A percentile compares a stretch with the other conserved stretches of the same genome.
These are phyloP conservation scores for Kingdonia uniflora DNA, from an alignment of 164 flowering plant genomes.

Conservation along the genomic window DNA sequence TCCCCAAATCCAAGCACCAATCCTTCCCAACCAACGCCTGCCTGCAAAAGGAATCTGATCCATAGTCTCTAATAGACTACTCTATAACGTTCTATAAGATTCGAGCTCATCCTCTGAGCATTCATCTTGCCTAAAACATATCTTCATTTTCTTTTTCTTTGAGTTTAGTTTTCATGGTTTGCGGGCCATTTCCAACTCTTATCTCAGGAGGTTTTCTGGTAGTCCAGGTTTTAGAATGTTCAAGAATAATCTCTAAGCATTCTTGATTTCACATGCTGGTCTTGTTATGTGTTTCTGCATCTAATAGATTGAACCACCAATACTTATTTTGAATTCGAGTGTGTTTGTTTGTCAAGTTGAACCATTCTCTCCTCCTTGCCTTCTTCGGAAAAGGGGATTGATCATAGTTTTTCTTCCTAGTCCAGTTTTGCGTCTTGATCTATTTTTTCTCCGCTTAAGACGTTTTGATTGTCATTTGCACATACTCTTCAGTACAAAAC, in stretches of 20 bases:
- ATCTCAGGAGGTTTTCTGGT: conserved; percentile 27
- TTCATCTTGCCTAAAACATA: conserved; percentile 10
- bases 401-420: conserved; percentile 25
- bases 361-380: conserved; percentile 38
- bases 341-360: conserved; percentile 21
- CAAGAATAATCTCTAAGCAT: conserved; percentile 27
- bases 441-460: conserved; percentile 2
- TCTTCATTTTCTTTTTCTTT: conserved; percentile 13
- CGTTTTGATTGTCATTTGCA: conserved; percentile 32
- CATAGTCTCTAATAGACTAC: conserved; percentile 50
- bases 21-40: conserved; percentile 50
- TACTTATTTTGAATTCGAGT: conserved; percentile 17
- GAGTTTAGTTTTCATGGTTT: conserved; percentile 15
- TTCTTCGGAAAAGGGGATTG: conserved; percentile 24
- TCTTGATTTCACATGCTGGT: conserved; percentile 4
- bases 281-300: neutral
- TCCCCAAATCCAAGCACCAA: conserved; percentile 27
- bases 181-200: conserved; percentile 43
- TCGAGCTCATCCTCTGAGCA: conserved; percentile 9
- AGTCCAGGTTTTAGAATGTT: conserved; percentile 30
- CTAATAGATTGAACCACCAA: conserved; percentile 11
- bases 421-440: conserved; percentile 19
- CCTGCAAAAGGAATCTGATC: conserved; percentile 86
- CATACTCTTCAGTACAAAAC: conserved; percentile 27
- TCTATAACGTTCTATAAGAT: conserved; percentile 6